Evolutionary conservation across 192 early-diverging fungal species (phyloP).

Genomic region (Linnemannia exigua): DNA sequence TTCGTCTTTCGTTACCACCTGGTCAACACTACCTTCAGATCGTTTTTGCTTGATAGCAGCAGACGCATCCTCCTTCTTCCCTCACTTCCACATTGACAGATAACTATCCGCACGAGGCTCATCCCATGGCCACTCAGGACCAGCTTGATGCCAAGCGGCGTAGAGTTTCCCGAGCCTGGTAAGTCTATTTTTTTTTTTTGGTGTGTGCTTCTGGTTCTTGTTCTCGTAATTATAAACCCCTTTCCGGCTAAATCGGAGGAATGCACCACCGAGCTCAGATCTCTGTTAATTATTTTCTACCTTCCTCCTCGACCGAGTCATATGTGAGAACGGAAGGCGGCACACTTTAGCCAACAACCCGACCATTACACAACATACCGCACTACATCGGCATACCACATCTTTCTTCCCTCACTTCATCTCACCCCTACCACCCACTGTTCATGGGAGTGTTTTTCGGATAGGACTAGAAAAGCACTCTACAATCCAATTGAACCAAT

Average conservation of each 20-base stretch:
- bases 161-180: constrained; percentile 55
- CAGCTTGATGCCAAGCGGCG: constrained; percentile 53
- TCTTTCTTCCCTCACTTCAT: no score
- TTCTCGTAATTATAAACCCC: not conserved
- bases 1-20: not conserved
- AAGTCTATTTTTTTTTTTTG: not conserved
- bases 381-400: not conserved
- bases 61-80: not conserved
- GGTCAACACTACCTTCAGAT: not conserved
- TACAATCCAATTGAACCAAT: not conserved
- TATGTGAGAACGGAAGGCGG: not conserved
- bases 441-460: no score
- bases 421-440: not conserved
- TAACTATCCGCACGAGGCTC: not conserved
- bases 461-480: not conserved
- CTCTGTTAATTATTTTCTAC: not conserved
- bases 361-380: not conserved
- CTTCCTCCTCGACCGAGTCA: not conserved
- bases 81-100: not conserved
- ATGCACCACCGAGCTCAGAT: not conserved
- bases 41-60: not conserved
- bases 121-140: constrained; percentile 41
- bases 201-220: not conserved
- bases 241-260: constrained; percentile 36
- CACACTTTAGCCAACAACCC: constrained; percentile 6